Base-by-base conservation (phyloP, 495 filamentous ascomycete species). In the Pyronema domesticum region DNA sequence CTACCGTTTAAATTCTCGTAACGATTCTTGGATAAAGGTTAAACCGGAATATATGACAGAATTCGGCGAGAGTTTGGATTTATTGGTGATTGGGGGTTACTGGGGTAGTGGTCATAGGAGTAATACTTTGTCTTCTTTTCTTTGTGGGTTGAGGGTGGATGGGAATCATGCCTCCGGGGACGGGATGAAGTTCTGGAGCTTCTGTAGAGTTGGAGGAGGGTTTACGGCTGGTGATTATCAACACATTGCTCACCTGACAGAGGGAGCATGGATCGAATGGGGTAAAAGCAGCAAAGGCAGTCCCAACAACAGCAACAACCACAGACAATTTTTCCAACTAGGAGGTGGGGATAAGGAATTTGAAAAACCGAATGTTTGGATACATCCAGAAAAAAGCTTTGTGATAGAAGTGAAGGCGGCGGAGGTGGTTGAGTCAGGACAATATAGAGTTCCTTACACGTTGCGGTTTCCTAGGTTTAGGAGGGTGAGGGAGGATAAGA, bases 21-120 rank as follows among this genome's bases (percentile, higher is more conserved):
- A 91, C 63, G 86, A 95, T 61, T 83, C 94, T 71, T 98, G 91
- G 91, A 85, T 96, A 73, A 98, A 98, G 67, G 88, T 98, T 15
- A 98, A 98, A 66, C 91, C 91, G 5, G 91, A 98, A 56, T 98
- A 98, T 69, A 95, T 98, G 91, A 81, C 80, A 19, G 91, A 94
- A 58, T 95, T 89, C 64, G 91, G 91, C 54, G 91, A 98, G 68
- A 85, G 81, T 6, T 77, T 98, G 8, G 91, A 98, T 64, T 81
- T 86, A 49, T 70, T 94, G 14, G 75, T 98, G 6, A 76, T 98
- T 43, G 91, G 91, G 40, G 93, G 89, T 30, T 96, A 95, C 70
- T 98, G 83, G 67, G 91, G 91, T 3, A 81, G 80, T 23, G 91
- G 91, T 0, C 78, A 76, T 45, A 77, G 91, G 47, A 93, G 91